phyloP scores from a whole-genome alignment of 192 early-diverging fungal species.

The Gamsiella multidivaricata region DNA sequence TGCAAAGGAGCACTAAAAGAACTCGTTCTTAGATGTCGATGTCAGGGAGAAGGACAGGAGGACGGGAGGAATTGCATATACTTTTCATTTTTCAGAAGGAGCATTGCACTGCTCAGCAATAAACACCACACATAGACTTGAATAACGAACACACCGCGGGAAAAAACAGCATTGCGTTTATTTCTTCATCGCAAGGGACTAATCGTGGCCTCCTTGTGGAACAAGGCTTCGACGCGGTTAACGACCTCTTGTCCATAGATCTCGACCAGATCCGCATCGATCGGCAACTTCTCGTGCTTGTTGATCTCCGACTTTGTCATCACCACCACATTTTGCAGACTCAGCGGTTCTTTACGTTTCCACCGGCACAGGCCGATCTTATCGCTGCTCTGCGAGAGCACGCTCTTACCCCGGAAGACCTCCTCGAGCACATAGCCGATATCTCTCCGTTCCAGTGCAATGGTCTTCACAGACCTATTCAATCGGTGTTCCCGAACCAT shows the following conservation, averaged over 20 bases:
- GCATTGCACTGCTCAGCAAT: too few species aligned
- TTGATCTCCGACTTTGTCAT: conserved; percentile 86
- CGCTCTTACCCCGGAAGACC: conserved; percentile 85
- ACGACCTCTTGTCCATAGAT: conserved; percentile 69
- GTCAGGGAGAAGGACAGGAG: not conserved
- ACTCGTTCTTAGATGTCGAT: not conserved
- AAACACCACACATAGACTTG: too few species aligned
- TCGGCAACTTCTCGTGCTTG: conserved; percentile 63
- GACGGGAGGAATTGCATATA: not conserved
- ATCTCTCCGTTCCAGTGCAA: conserved; percentile 75
- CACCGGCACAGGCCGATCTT: conserved; percentile 83
- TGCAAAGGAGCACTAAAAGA: conserved; percentile 35
- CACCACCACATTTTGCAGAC: conserved; percentile 82
- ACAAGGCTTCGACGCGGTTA: conserved; percentile 58
- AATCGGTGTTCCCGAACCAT: conserved; percentile 53
- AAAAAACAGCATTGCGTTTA: not conserved
- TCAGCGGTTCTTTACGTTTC: conserved; percentile 73
- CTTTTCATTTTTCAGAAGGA: too few species aligned
- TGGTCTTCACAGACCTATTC: conserved; percentile 21
- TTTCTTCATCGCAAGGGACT: conserved; percentile 40
- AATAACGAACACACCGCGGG: too few species aligned
- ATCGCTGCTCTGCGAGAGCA: conserved; percentile 78
- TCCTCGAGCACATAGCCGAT: conserved; percentile 91
- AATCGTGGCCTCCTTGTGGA: conserved; percentile 58
- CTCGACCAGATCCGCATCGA: conserved; percentile 54